Evolutionary conservation across 257 asterid species (phyloP).

Genomic region (Fraxinus quadrangulata): DNA sequence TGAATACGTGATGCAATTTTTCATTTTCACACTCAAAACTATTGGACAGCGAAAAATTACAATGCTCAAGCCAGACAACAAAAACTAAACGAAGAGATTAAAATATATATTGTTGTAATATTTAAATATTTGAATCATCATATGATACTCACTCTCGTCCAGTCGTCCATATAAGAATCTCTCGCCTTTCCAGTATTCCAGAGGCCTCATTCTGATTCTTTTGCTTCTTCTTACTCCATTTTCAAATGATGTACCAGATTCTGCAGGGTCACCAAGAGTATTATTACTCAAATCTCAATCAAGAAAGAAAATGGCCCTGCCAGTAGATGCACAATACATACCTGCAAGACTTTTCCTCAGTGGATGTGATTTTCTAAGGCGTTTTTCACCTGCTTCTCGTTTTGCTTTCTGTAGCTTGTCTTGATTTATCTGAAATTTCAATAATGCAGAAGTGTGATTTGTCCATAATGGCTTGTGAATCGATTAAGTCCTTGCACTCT

Average conservation of each 20-base stretch:
- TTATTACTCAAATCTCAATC: slow-evolving; percentile 12
- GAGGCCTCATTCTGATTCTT: slow-evolving; percentile 78
- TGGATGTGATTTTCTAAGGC: slow-evolving; percentile 45
- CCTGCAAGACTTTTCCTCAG: slow-evolving; percentile 88
- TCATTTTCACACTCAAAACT: background rate
- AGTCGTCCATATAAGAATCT: slow-evolving; percentile 68
- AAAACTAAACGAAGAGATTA: background rate
- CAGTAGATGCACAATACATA: slow-evolving; percentile 32
- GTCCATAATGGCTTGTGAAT: background rate
- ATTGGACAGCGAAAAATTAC: background rate
- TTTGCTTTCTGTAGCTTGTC: slow-evolving; percentile 24
- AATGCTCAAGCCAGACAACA: background rate
- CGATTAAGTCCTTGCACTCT: slow-evolving; percentile 17
- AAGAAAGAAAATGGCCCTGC: slow-evolving; percentile 4
- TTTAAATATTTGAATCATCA: background rate
- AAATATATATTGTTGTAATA: background rate
- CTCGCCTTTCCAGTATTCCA: slow-evolving; percentile 94
- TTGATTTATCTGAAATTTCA: slow-evolving; percentile 37
- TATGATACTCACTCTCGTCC: slow-evolving; percentile 58
- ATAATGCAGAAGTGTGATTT: slow-evolving; percentile 11
- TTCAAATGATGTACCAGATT: slow-evolving; percentile 69
- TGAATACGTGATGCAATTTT: background rate
- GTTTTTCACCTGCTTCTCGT: slow-evolving; percentile 34
- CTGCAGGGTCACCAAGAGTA: slow-evolving; percentile 47
- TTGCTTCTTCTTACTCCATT: slow-evolving; percentile 86